These are phyloP conservation scores for Karstenula rhodostoma DNA, from an alignment of 2,329 filamentous ascomycete species.

Conservation along the genomic window DNA sequence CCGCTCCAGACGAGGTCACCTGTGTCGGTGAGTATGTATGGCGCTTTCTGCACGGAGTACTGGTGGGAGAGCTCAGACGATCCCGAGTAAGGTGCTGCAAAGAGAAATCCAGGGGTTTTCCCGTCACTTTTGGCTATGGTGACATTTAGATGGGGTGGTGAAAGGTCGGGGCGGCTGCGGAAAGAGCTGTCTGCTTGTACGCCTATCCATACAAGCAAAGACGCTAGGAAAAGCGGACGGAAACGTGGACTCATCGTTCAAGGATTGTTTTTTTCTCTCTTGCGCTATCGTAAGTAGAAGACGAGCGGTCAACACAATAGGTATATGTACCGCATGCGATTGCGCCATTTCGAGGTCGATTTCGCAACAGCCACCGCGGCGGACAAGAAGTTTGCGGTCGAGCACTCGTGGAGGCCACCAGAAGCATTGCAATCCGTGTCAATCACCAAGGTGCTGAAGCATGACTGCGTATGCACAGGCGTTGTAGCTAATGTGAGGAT, in stretches of 20 bases:
- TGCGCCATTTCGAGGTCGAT: not conserved
- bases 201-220: not conserved
- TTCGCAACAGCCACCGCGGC: not conserved
- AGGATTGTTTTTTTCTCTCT: not conserved
- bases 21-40: not conserved
- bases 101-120: not conserved
- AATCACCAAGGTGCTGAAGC: not conserved
- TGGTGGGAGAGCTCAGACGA: not conserved
- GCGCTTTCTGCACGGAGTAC: not conserved
- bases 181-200: not conserved
- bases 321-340: not conserved
- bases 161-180: conserved; percentile 4
- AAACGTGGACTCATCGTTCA: not conserved
- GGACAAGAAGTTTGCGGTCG: not conserved
- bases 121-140: not conserved
- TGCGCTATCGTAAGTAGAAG: not conserved
- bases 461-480: too few species aligned
- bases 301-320: not conserved
- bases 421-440: too few species aligned
- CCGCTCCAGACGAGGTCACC: conserved; percentile 1
- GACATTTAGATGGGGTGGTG: not conserved
- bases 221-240: not conserved
- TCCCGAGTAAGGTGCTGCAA: not conserved
- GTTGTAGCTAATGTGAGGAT: too few species aligned
- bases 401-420: too few species aligned